Evolutionary conservation across 164 flowering plant species (phyloP), one percentile per base, ranked within the genome.

Genomic region (Magnolia sinica): DNA sequence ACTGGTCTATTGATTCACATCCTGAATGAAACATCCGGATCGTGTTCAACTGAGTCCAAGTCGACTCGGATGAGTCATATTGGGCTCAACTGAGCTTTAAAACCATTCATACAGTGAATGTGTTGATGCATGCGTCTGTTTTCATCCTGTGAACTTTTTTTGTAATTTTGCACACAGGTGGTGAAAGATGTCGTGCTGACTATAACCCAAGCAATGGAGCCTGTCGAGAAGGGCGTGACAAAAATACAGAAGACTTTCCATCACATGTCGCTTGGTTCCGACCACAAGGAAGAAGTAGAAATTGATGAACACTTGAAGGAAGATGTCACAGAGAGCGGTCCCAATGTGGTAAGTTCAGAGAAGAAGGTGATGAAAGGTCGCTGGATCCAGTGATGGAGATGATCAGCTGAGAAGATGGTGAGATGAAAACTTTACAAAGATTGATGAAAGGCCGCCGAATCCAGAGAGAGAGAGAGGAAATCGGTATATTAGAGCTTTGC

Each of bases 141-240:
- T 59, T 13, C n/a, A 13, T 59, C 18, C 14, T 59, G 14, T 13
- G 14, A 19, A 13, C 64, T n/a, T 1, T 59, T 59, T 37, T 13
- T 19, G 61, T 18, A 31, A 61, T 87, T 37, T 37, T 37, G 52
- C 23, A 24, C 45, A 37, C 88, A 95, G 98, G 96, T 95, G 20
- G 90, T 89, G 37, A 87, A 91, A 86, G 98, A 95, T 81, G 98
- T 95, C 3, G 92, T 86, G 49, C 77, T 95, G 87, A 93, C 96
- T 5, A 88, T 95, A 77, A 92, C 86, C 76, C 96, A 95, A 81
- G 97, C 98, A 31, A 93, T 93, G 20, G 91, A 90, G 74, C 98
- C 96, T 9, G 93, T 95, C 70, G 98, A 86, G 73, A 91, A 91
- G 79, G 97, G 94, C 8, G 86, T 90, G 81, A 88, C 89, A 7